Evolutionary conservation across 2,329 filamentous ascomycete genomes (phyloP).

Genomic region (Cercospora janseana): DNA sequence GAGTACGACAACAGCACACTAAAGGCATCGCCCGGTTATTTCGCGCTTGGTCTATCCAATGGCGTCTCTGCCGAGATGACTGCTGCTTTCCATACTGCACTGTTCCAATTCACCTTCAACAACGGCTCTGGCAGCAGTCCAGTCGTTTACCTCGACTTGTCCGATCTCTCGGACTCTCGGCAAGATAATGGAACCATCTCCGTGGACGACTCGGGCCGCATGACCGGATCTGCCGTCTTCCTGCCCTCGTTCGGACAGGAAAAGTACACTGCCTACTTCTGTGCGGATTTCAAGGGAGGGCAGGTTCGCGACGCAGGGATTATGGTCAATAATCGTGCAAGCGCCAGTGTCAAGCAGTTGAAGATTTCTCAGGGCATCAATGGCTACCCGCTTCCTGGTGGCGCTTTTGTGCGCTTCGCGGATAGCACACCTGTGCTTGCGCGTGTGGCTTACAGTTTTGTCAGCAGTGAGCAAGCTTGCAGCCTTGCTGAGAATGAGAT

Average conservation of each 20-base stretch:
- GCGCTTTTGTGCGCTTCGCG: conserved; percentile 46
- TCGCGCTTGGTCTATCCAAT: conserved; percentile 55
- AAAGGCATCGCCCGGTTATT: conserved; percentile 58
- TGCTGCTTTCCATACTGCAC: conserved; percentile 55
- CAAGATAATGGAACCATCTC: conserved; percentile 55
- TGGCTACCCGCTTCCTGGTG: conserved; percentile 40
- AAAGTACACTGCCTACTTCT: conserved; percentile 58
- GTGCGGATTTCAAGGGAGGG: conserved; percentile 57
- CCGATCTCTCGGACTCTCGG: conserved; percentile 56
- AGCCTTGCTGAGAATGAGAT: conserved; percentile 58
- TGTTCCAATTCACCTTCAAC: conserved; percentile 60
- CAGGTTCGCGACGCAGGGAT: conserved; percentile 48
- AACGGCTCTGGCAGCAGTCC: conserved; percentile 45
- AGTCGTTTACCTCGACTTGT: conserved; percentile 58
- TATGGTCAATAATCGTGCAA: conserved; percentile 55
- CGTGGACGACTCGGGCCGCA: conserved; percentile 54
- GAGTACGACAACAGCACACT: conserved; percentile 51
- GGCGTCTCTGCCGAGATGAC: conserved; percentile 61
- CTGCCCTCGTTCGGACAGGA: conserved; percentile 61
- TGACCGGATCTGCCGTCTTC: conserved; percentile 59
- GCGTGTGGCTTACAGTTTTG: conserved; percentile 65
- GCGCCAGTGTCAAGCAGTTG: conserved; percentile 43
- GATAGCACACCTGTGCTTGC: conserved; percentile 48
- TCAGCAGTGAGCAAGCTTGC: conserved; percentile 62
- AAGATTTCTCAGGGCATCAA: conserved; percentile 39